Conservation (phyloP, 1,284 basidiomycete genomes). For the Cutaneotrichosporon spelunceum region DNA sequence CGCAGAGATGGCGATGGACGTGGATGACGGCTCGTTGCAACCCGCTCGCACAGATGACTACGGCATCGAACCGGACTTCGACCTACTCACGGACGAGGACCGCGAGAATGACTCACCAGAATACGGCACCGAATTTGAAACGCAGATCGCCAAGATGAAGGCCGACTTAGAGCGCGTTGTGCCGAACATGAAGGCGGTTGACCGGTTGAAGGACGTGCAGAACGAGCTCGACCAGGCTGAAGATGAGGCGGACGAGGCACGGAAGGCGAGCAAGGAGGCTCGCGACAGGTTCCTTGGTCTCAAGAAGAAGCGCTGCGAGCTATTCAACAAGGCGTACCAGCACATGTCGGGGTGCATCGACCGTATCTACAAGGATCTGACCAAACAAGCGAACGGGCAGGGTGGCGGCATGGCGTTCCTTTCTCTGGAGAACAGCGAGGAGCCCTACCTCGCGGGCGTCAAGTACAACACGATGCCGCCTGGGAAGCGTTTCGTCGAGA, state of each 20-base stretch:
- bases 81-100: conserved; percentile 75
- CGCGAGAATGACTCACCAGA: conserved; percentile 70
- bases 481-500: conserved; percentile 98
- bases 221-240: conserved; percentile 57
- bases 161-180: conserved; percentile 89
- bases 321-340: conserved; percentile 94
- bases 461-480: conserved; percentile 99
- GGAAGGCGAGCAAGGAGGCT: conserved; percentile 78
- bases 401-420: conserved; percentile 97
- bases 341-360: conserved; percentile 95
- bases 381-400: conserved; percentile 65
- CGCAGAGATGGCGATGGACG: conserved; percentile 67
- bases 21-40: conserved; percentile 73
- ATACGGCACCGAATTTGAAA: conserved; percentile 69
- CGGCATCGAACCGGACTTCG: conserved; percentile 87
- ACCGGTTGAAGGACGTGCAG: conserved; percentile 91
- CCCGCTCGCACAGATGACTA: conserved; percentile 73
- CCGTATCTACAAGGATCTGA: conserved; percentile 95
- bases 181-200: conserved; percentile 94
- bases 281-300: conserved; percentile 87
- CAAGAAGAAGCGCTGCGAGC: conserved; percentile 77
- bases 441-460: conserved; percentile 92
- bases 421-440: conserved; percentile 93
- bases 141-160: conserved; percentile 67
- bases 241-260: conserved; percentile 57